phyloP scores from a whole-genome alignment of 2,329 filamentous ascomycete species.

The Penicillium decumbens region DNA sequence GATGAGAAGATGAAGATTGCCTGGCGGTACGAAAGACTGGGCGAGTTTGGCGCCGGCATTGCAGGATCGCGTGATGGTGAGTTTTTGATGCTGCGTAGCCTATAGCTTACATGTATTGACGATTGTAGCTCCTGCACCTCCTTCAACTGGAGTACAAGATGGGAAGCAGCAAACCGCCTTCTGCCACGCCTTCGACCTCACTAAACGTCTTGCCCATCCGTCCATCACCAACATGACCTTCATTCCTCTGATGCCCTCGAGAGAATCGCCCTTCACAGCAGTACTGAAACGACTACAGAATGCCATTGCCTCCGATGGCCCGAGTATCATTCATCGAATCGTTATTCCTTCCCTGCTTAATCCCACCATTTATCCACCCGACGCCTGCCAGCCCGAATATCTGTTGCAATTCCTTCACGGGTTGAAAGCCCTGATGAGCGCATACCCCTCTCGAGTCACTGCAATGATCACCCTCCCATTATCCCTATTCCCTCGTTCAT shows the following conservation, averaged over 20 bases:
- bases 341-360: conserved; percentile 81
- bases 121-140: conserved; percentile 25
- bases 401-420: conserved; percentile 77
- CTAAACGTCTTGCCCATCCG: conserved; percentile 59
- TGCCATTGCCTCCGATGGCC: conserved; percentile 54
- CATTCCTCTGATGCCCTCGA: conserved; percentile 43
- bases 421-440: conserved; percentile 68
- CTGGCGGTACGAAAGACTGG: conserved; percentile 88
- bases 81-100: conserved; percentile 18
- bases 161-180: conserved; percentile 47
- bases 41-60: conserved; percentile 59
- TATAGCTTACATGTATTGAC: conserved; percentile 17
- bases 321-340: conserved; percentile 68
- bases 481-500: conserved; percentile 69
- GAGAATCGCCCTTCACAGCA: conserved; percentile 55
- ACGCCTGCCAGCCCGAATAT: conserved; percentile 64
- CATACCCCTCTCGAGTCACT: conserved; percentile 61
- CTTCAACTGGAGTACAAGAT: conserved; percentile 37
- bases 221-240: conserved; percentile 51
- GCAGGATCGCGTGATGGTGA: conserved; percentile 57
- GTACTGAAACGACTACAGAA: conserved; percentile 59
- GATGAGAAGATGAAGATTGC: conserved; percentile 96
- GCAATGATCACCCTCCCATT: conserved; percentile 73
- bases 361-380: conserved; percentile 73
- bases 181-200: conserved; percentile 69